phyloP scores from a whole-genome alignment of 1,284 basidiomycete species.

The Leccinum pseudoinsigne region DNA sequence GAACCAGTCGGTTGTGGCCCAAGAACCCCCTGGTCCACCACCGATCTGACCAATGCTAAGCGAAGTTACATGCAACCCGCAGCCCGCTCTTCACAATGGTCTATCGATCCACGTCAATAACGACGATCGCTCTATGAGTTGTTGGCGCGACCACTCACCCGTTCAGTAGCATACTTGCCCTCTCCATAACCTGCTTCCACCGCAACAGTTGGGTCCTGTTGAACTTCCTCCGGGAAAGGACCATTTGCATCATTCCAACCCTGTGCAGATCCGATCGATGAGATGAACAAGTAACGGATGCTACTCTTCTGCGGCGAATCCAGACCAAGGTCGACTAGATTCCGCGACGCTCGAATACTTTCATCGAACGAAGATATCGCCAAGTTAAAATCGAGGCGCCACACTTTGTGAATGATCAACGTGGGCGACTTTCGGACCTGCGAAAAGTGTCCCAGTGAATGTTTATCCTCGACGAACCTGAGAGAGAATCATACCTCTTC shows the following conservation, averaged over 20 bases:
- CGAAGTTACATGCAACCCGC: conserved; percentile 13
- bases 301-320: neutral
- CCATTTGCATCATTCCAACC: conserved; percentile 25
- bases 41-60: conserved; percentile 34
- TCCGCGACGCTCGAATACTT: conserved; percentile 34
- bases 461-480: neutral
- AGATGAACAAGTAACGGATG: conserved; percentile 34
- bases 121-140: neutral
- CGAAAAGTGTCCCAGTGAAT: neutral
- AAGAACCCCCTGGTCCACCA: conserved; percentile 21
- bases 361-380: conserved; percentile 39
- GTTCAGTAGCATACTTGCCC: conserved; percentile 23
- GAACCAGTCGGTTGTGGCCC: conserved; percentile 16
- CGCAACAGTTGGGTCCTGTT: conserved; percentile 18
- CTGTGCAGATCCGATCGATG: conserved; percentile 28
- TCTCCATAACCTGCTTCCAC: conserved; percentile 29
- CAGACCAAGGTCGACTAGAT: conserved; percentile 38
- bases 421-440: neutral
- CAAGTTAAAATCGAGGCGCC: conserved; percentile 46
- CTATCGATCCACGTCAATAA: neutral
- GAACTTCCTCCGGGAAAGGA: conserved; percentile 29
- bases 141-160: conserved; percentile 22
- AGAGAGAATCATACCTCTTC: neutral
- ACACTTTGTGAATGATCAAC: conserved; percentile 30
- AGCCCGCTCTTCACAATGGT: neutral